Conservation (phyloP, 441 rosid species). For the Erodium trifolium region DNA sequence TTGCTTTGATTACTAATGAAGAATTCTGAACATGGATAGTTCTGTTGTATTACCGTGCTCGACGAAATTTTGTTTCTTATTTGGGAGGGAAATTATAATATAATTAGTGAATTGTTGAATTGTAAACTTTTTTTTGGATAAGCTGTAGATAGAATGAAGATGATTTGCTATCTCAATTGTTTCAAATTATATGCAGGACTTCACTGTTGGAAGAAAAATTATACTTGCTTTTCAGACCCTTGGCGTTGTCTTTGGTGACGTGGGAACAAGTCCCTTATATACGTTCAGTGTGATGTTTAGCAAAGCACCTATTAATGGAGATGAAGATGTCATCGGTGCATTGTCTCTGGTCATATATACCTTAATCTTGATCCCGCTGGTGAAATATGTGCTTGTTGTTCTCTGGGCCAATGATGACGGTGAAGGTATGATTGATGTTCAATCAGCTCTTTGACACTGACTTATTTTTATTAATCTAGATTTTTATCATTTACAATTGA, state of each 20-base stretch:
- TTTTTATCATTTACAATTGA: background rate
- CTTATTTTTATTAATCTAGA: background rate
- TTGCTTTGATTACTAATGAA: too few species aligned
- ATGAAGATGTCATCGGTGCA: constrained; percentile 89
- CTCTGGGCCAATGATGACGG: constrained; percentile 98
- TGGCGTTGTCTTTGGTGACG: constrained; percentile 95
- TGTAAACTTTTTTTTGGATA: background rate
- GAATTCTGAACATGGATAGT: too few species aligned
- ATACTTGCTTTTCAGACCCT: constrained; percentile 82
- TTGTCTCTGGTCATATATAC: constrained; percentile 80
- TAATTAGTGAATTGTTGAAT: background rate
- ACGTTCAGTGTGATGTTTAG: constrained; percentile 87
- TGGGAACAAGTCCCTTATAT: constrained; percentile 95
- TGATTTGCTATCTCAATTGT: too few species aligned
- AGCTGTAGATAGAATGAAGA: too few species aligned
- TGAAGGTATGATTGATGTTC: constrained; percentile 49
- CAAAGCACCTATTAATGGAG: constrained; percentile 65
- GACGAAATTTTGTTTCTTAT: background rate
- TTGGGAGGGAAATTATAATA: background rate
- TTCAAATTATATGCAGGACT: constrained; percentile 42
- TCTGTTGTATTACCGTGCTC: too few species aligned
- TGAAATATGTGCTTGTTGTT: constrained; percentile 86
- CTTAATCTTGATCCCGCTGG: constrained; percentile 69
- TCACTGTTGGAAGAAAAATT: constrained; percentile 61
- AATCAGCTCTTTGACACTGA: background rate